A percentile compares a stretch with the other conserved stretches of the same genome.
These are phyloP conservation scores for Penicillium verhagenii DNA, from an alignment of 495 filamentous ascomycete species.

Conservation along the genomic window DNA sequence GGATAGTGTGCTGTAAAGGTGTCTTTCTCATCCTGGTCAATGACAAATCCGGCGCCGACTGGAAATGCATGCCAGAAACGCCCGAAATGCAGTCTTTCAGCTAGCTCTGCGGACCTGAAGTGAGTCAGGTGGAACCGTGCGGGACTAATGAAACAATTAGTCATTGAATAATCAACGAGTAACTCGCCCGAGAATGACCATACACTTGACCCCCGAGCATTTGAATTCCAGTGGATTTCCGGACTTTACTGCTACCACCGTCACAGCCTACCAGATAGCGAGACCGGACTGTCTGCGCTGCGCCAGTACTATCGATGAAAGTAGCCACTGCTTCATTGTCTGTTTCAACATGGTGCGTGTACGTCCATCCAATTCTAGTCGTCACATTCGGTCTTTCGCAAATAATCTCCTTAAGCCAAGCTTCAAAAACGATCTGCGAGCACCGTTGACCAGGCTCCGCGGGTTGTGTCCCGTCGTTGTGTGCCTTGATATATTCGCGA, in stretches of 20 bases:
- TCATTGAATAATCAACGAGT: no score
- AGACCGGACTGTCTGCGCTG: neutral
- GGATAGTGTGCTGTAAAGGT: conserved; percentile 30
- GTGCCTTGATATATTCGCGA: neutral
- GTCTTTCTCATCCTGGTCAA: conserved; percentile 7
- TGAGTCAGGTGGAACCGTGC: neutral
- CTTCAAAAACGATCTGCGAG: conserved; percentile 22
- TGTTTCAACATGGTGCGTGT: neutral
- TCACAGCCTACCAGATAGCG: neutral
- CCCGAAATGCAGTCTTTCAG: neutral
- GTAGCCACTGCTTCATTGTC: neutral
- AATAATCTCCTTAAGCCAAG: neutral
- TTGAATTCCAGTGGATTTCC: neutral
- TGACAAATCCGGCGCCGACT: neutral
- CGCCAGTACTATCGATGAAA: neutral
- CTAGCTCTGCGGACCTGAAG: neutral
- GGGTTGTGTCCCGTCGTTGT: conserved; percentile 8
- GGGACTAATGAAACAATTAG: no score
- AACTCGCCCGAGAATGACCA: no score
- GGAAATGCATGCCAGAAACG: neutral
- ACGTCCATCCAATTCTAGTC: neutral
- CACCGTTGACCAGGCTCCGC: conserved; percentile 15
- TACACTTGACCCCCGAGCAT: neutral
- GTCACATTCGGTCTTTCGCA: neutral
- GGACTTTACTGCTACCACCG: neutral